Conservation (phyloP, 2,329 filamentous ascomycete species). For the Aschersonia sp. region DNA sequence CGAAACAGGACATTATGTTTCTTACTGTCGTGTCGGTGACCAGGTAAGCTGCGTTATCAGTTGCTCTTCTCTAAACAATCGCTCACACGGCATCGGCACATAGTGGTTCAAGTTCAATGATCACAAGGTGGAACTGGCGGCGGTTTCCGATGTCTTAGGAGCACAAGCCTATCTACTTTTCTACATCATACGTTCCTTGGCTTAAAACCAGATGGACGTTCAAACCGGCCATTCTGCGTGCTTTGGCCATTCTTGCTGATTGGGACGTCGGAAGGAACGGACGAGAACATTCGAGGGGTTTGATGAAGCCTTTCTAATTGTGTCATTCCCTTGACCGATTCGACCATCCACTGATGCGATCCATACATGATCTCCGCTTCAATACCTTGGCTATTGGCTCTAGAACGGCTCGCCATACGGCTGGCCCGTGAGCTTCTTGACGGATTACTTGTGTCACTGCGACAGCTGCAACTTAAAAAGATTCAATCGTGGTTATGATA, state of each 20-base stretch:
- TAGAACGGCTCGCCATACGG: no score
- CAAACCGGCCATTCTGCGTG: background rate
- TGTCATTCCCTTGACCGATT: no score
- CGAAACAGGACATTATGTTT: conserved; percentile 82
- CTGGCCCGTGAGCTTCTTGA: no score
- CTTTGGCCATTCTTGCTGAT: background rate
- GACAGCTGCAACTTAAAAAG: no score
- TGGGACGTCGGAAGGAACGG: no score
- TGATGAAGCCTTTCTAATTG: no score
- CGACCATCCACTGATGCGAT: no score
- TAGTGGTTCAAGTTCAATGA: conserved; percentile 96
- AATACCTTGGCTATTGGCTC: no score
- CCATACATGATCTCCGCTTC: no score
- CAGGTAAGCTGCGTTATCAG: conserved; percentile 24
- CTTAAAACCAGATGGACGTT: conserved; percentile 8
- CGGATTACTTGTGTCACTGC: no score
- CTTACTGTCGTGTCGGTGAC: conserved; percentile 72
- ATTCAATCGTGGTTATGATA: no score
- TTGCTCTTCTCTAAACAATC: conserved; percentile 2
- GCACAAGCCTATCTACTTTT: conserved; percentile 86
- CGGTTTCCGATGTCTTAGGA: conserved; percentile 69
- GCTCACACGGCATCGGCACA: background rate
- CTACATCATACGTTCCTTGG: conserved; percentile 55
- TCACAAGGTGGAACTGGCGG: conserved; percentile 74
- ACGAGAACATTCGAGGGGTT: no score